Evolutionary conservation across 2,329 filamentous ascomycete genomes (phyloP).

Genomic region (Dendrostoma leiphaemia): DNA sequence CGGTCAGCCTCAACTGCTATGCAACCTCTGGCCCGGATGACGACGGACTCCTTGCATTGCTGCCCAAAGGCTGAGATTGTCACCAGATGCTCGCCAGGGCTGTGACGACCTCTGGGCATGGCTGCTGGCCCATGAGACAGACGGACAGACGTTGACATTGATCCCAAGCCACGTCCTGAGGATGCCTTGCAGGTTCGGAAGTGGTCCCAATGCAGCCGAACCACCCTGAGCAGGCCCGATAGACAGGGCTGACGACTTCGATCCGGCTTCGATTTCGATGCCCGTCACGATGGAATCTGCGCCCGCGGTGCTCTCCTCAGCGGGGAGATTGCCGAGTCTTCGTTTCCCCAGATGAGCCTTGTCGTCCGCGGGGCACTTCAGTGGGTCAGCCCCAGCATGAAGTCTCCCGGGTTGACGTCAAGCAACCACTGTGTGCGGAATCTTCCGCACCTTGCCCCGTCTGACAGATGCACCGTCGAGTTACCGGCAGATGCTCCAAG

Average conservation of each 20-base stretch:
- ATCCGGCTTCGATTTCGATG: not conserved
- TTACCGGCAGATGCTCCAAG: too few species aligned
- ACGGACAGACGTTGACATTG: not conserved
- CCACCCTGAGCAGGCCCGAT: not conserved
- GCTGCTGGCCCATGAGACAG: constrained; percentile 1
- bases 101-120: not conserved
- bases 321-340: not conserved
- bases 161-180: not conserved
- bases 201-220: not conserved
- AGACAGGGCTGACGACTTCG: constrained; percentile 12
- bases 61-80: constrained; percentile 17
- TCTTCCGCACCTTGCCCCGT: too few species aligned
- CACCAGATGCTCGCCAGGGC: not conserved
- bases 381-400: constrained; percentile 16
- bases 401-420: constrained; percentile 13
- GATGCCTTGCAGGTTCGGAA: constrained; percentile 12
- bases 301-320: not conserved
- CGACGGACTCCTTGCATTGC: constrained; percentile 16
- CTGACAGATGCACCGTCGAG: not conserved
- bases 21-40: too few species aligned
- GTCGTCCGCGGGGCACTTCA: not conserved
- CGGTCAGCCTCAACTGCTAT: constrained; percentile 1
- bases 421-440: too few species aligned
- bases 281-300: not conserved
- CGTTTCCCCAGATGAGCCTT: constrained; percentile 1